A percentile compares a stretch with the other conserved stretches of the same genome.
phyloP scores from a whole-genome alignment of 2,329 filamentous ascomycete species.

The Tolypocladium tundrense region DNA sequence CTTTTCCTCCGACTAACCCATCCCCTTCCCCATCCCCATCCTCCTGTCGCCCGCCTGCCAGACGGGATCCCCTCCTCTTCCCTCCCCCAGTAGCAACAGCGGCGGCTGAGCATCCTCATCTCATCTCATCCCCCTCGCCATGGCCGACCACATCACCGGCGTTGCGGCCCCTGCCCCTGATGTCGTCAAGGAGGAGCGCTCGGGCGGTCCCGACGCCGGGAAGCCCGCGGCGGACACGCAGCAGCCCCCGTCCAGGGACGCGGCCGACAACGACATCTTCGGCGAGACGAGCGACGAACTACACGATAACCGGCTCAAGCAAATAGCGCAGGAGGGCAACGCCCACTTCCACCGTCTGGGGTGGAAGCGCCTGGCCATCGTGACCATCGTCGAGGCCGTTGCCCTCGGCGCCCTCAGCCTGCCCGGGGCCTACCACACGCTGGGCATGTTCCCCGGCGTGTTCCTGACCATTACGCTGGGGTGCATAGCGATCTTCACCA shows the following conservation, averaged over 20 bases:
- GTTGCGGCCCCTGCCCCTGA: not conserved
- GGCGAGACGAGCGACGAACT: slow-evolving; percentile 23
- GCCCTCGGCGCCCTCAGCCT: slow-evolving; percentile 42
- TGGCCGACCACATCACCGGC: not conserved
- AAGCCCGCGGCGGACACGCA: not conserved
- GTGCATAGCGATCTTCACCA: slow-evolving; percentile 37
- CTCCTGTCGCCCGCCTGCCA: not conserved
- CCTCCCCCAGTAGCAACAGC: not conserved
- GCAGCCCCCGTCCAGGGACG: not conserved
- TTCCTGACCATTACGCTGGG: slow-evolving; percentile 32
- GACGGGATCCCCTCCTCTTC: not conserved
- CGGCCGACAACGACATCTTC: slow-evolving; percentile 3
- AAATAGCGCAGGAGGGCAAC: slow-evolving; percentile 32
- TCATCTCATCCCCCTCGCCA: not conserved
- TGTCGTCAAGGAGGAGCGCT: not conserved
- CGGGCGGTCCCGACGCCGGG: not conserved
- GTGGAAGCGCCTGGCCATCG: slow-evolving; percentile 45
- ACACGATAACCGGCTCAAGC: slow-evolving; percentile 31
- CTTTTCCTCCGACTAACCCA: not conserved
- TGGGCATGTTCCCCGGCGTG: slow-evolving; percentile 41
- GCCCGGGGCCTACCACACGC: slow-evolving; percentile 38
- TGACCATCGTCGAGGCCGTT: slow-evolving; percentile 47
- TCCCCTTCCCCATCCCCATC: not conserved
- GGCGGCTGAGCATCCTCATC: not conserved
- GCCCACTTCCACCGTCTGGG: slow-evolving; percentile 42